phyloP scores from a whole-genome alignment of 345 rosid genomes.

The Linum trigynum region DNA sequence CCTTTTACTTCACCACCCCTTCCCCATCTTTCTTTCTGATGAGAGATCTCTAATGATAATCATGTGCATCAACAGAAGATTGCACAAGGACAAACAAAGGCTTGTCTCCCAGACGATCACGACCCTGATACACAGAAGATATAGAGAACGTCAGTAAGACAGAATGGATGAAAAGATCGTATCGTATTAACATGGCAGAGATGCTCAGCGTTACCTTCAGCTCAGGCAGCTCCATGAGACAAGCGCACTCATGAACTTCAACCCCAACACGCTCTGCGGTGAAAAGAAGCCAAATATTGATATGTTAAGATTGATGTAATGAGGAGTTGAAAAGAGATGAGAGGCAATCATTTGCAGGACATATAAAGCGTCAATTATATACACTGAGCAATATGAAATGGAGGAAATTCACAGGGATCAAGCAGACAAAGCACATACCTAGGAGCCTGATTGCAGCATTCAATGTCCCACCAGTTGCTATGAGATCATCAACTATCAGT shows the following conservation, averaged over 20 bases:
- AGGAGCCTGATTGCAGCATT: slow-evolving; percentile 87
- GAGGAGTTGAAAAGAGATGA: neutral
- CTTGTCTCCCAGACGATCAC: slow-evolving; percentile 61
- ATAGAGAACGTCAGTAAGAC: neutral
- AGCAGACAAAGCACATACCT: slow-evolving; percentile 34
- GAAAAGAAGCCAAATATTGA: neutral
- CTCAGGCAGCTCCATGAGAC: slow-evolving; percentile 83
- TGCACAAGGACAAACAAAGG: slow-evolving; percentile 73
- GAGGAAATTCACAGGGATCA: slow-evolving; percentile 2
- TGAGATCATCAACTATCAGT: slow-evolving; percentile 78
- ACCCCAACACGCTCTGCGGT: slow-evolving; percentile 87
- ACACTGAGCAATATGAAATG: neutral
- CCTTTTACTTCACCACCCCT: neutral
- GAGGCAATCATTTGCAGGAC: neutral
- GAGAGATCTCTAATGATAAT: neutral
- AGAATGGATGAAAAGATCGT: neutral
- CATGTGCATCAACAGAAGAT: slow-evolving; percentile 17
- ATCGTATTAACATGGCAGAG: neutral
- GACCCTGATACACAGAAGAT: slow-evolving; percentile 42
- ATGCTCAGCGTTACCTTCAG: slow-evolving; percentile 42
- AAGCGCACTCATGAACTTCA: slow-evolving; percentile 83
- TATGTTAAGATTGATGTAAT: neutral
- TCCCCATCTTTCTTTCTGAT: neutral
- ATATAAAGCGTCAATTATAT: slow-evolving; percentile 8
- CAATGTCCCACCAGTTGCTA: slow-evolving; percentile 96